Percentiles rank a stretch among this genome's conserved stretches.
These are phyloP conservation scores for Aspergillus phoenicis DNA, from an alignment of 2,329 filamentous ascomycete genomes.

Conservation along the genomic window DNA sequence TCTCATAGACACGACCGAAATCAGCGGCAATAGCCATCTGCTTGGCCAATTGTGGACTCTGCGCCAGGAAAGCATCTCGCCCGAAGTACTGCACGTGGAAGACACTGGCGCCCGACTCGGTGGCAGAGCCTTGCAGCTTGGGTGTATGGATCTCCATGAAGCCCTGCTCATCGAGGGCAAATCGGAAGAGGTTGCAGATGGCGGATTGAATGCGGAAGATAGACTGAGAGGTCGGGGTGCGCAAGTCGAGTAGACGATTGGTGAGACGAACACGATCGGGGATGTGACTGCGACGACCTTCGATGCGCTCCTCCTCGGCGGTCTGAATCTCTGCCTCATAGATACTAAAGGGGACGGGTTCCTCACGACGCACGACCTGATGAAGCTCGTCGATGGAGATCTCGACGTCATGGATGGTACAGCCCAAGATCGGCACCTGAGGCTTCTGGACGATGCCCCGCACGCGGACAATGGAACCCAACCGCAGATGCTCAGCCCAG, in stretches of 20 bases:
- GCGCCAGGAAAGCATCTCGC: constrained; percentile 81
- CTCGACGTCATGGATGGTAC: constrained; percentile 75
- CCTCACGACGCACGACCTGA: constrained; percentile 62
- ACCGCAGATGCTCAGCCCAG: constrained; percentile 80
- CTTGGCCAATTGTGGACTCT: constrained; percentile 89
- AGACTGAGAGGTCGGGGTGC: constrained; percentile 82
- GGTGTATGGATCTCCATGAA: constrained; percentile 95
- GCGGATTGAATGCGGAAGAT: constrained; percentile 85
- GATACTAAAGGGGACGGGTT: constrained; percentile 68
- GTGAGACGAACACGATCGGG: constrained; percentile 72
- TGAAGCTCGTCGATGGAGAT: constrained; percentile 69
- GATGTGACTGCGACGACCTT: constrained; percentile 63
- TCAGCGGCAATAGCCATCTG: constrained; percentile 91
- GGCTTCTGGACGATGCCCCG: constrained; percentile 73
- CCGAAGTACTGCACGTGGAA: constrained; percentile 93
- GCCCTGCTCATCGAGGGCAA: constrained; percentile 69
- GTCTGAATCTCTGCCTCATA: constrained; percentile 68
- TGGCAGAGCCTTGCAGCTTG: constrained; percentile 85
- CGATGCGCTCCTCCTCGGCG: constrained; percentile 57
- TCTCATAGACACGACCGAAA: constrained; percentile 85
- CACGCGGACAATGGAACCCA: constrained; percentile 77
- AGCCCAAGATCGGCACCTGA: constrained; percentile 72
- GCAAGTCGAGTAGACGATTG: constrained; percentile 80
- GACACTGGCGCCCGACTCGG: constrained; percentile 87
- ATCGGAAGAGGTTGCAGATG: constrained; percentile 77